These are phyloP conservation scores for Phytopythium mirpurense DNA, from an alignment of 352 stramenopile genomes.

Conservation along the genomic window DNA sequence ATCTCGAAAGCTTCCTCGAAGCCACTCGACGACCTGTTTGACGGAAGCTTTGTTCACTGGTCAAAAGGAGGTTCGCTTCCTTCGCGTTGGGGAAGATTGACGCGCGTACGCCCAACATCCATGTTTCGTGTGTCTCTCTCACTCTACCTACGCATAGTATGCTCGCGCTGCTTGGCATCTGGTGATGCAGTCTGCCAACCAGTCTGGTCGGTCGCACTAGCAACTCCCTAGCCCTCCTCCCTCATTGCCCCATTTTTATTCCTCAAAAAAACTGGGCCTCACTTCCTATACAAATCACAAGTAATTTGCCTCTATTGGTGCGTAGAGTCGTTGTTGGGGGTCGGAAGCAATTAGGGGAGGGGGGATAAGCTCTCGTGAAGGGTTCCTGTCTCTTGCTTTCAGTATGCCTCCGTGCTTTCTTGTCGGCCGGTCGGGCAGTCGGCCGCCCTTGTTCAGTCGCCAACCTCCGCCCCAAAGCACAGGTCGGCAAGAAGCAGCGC, in stretches of 20 bases:
- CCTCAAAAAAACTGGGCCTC: background rate
- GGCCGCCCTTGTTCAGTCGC: slow-evolving; percentile 4
- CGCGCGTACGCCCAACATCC: no score
- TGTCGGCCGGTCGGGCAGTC: background rate
- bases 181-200: no score
- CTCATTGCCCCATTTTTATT: background rate
- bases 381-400: background rate
- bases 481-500: background rate
- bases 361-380: background rate
- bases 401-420: background rate
- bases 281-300: background rate
- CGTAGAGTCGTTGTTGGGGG: background rate
- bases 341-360: background rate
- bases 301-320: background rate
- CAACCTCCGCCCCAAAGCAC: slow-evolving; percentile 3
- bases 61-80: no score
- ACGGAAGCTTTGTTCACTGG: no score
- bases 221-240: background rate
- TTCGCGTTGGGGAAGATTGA: no score
- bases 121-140: no score
- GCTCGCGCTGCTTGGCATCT: no score
- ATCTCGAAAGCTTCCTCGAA: no score
- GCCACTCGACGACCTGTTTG: no score
- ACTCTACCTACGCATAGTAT: no score
- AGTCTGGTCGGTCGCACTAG: background rate